These are phyloP conservation scores for Eragrostis tef DNA, from an alignment of 202 grass and related monocot species.

Conservation along the genomic window DNA sequence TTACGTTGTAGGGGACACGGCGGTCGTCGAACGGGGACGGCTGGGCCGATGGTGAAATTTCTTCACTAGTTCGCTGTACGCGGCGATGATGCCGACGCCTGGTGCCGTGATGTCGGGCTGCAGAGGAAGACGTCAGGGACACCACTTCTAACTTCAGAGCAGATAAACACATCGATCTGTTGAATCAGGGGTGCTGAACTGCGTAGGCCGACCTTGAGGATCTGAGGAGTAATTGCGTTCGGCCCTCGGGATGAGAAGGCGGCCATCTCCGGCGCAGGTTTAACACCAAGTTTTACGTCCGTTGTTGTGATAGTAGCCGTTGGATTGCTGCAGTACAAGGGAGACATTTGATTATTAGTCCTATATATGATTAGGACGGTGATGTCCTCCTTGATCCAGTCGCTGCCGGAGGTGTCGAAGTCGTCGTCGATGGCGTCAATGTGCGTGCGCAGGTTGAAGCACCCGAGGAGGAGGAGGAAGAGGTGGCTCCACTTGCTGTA, in stretches of 20 bases:
- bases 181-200: too few species aligned
- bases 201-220: conserved; percentile 59
- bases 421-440: too few species aligned
- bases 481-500: too few species aligned
- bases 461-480: too few species aligned
- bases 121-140: too few species aligned
- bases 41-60: conserved; percentile 23
- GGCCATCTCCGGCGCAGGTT: conserved; percentile 69
- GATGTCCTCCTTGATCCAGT: too few species aligned
- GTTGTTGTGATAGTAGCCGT: conserved; percentile 51
- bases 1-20: conserved; percentile 58
- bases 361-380: too few species aligned
- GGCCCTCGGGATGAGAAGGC: conserved; percentile 76
- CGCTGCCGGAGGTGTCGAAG: too few species aligned
- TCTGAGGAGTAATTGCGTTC: conserved; percentile 58
- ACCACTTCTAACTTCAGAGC: too few species aligned
- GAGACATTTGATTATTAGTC: too few species aligned
- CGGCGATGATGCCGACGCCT: conserved; percentile 65
- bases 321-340: not conserved
- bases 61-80: conserved; percentile 50
- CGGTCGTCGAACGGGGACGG: conserved; percentile 57
- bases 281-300: conserved; percentile 46
- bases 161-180: too few species aligned
- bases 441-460: too few species aligned
- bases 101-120: conserved; percentile 78